Conservation (phyloP, 768 basidiomycete species). For the Mrakia gelida region DNA sequence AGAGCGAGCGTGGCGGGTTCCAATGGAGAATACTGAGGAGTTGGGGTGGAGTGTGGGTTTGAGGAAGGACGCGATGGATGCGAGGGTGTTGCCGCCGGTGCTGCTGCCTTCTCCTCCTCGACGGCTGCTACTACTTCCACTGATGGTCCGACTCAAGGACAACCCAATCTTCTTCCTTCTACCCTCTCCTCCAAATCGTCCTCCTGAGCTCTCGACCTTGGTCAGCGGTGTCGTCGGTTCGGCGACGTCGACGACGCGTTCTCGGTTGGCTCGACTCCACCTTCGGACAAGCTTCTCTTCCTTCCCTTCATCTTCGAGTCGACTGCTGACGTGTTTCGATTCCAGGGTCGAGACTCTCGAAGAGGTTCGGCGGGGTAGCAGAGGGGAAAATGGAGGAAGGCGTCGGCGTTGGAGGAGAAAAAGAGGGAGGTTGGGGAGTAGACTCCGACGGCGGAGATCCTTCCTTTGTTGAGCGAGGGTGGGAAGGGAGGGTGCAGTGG, state of each 20-base stretch:
- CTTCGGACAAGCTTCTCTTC: neutral
- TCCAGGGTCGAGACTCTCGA: neutral
- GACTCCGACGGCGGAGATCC: slow-evolving; percentile 8
- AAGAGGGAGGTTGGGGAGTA: slow-evolving; percentile 20
- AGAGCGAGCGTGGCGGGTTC: neutral
- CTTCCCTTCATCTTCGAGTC: neutral
- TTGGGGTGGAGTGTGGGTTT: slow-evolving; percentile 10
- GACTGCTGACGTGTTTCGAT: neutral
- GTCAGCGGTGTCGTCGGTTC: neutral
- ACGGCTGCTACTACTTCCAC: neutral
- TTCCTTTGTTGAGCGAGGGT: neutral
- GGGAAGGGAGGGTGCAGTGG: neutral
- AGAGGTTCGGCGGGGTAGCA: neutral
- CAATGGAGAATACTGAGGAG: slow-evolving; percentile 4
- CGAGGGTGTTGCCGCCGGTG: neutral
- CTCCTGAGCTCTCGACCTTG: neutral
- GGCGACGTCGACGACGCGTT: neutral
- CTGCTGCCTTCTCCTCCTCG: neutral
- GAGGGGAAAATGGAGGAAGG: slow-evolving; percentile 22
- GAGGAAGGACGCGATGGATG: neutral
- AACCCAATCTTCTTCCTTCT: neutral
- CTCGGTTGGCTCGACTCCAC: neutral
- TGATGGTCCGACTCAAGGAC: neutral
- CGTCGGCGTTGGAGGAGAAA: slow-evolving; percentile 18
- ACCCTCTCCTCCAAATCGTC: neutral